Conservation (phyloP, 805 yeast genomes). For the Lipomyces yamadae region DNA sequence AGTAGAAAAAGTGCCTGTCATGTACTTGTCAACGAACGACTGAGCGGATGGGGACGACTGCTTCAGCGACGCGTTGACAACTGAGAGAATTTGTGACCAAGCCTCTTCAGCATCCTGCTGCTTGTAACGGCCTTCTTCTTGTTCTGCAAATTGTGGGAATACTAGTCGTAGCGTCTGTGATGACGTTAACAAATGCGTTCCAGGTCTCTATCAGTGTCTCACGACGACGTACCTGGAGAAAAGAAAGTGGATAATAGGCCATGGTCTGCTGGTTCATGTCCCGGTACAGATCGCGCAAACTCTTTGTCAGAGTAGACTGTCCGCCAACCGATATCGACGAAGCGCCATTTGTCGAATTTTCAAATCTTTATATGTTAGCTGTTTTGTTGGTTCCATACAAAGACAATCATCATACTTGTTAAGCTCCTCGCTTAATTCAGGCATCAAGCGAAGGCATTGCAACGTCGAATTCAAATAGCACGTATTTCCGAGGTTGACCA, state of each 20-base stretch:
- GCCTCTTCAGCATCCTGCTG: constrained; percentile 99
- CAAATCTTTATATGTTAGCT: not conserved
- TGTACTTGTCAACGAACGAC: constrained; percentile 56
- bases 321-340: not conserved
- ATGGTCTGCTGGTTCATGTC: constrained; percentile 45
- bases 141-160: constrained; percentile 90
- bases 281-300: constrained; percentile 44
- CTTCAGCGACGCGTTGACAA: constrained; percentile 29
- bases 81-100: constrained; percentile 73
- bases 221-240: constrained; percentile 50
- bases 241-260: constrained; percentile 69
- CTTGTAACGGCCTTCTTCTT: constrained; percentile 69
- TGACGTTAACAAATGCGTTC: constrained; percentile 5
- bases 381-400: not conserved
- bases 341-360: constrained; percentile 2
- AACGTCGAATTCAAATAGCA: constrained; percentile 76
- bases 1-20: constrained; percentile 68
- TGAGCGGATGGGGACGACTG: constrained; percentile 48
- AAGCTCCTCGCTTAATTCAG: constrained; percentile 56
- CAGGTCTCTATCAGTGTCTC: not conserved
- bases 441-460: constrained; percentile 57
- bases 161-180: constrained; percentile 52
- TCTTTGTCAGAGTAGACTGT: constrained; percentile 44
- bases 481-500: constrained; percentile 74
- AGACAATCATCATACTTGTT: constrained; percentile 33